Conservation (phyloP, 1,284 basidiomycete species). For the Cryptococcus deneoformans region DNA sequence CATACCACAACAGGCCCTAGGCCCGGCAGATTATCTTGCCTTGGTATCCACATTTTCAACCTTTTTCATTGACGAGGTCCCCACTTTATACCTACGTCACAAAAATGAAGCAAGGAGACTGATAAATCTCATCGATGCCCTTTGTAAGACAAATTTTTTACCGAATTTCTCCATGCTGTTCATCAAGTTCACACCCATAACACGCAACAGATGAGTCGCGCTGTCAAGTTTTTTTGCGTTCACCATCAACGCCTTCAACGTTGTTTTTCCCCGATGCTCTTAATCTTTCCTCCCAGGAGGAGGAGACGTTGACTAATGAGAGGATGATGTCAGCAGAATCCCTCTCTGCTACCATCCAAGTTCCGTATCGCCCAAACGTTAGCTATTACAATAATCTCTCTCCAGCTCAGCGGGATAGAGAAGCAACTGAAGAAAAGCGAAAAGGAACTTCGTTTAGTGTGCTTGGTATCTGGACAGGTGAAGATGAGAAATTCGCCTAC, state of each 20-base stretch:
- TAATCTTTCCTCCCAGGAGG: constrained; percentile 15
- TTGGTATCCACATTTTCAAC: constrained; percentile 61
- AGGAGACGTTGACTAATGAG: constrained; percentile 37
- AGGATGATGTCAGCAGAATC: constrained; percentile 62
- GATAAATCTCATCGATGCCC: constrained; percentile 68
- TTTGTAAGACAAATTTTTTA: constrained; percentile 53
- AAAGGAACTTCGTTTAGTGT: constrained; percentile 51
- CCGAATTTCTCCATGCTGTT: too few relatives aligned
- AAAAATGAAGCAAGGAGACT: constrained; percentile 70
- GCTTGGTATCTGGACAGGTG: constrained; percentile 64
- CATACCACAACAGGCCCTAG: constrained; percentile 53
- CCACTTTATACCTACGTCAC: constrained; percentile 55
- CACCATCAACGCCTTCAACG: constrained; percentile 55
- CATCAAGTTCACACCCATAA: constrained; percentile 13
- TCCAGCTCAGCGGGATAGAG: constrained; percentile 22
- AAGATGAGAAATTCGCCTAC: constrained; percentile 67
- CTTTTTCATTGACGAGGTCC: constrained; percentile 61
- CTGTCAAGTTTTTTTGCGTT: constrained; percentile 49
- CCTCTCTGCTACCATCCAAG: constrained; percentile 57
- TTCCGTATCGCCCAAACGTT: constrained; percentile 61
- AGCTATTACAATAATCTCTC: constrained; percentile 55
- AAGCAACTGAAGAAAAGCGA: constrained; percentile 17
- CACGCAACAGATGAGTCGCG: constrained; percentile 42
- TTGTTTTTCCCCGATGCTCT: constrained; percentile 62
- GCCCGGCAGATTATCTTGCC: constrained; percentile 67